A percentile compares a stretch with the other conserved stretches of the same genome.
Evolutionary conservation across 495 filamentous ascomycete species (phyloP).

Genomic region (Aspergillus leporis): DNA sequence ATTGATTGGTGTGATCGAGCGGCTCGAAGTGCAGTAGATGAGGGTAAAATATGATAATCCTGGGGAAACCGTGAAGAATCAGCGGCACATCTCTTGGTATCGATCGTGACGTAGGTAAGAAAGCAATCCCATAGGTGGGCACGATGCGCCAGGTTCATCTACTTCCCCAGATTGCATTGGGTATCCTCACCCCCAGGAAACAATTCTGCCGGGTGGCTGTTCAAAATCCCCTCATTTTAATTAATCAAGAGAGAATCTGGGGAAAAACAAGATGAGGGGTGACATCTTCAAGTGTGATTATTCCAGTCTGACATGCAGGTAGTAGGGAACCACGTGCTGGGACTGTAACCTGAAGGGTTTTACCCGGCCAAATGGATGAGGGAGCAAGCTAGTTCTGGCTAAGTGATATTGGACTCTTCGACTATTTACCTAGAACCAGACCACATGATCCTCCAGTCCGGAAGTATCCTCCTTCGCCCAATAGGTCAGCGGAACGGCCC

Average conservation of each 20-base stretch:
- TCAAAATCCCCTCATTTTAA: neutral
- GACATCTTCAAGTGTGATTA: neutral
- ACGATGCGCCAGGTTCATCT: no score
- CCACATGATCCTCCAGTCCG: neutral
- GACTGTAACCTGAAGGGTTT: neutral
- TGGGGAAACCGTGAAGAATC: no score
- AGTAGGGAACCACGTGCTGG: neutral
- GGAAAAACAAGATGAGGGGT: neutral
- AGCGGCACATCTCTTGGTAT: no score
- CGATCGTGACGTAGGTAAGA: no score
- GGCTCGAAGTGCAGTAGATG: neutral
- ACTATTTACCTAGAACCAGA: neutral
- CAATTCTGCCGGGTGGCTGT: neutral
- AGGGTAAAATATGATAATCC: no score
- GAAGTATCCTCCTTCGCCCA: neutral
- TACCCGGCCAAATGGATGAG: neutral
- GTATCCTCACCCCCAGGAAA: neutral
- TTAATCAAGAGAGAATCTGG: neutral
- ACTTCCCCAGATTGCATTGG: neutral
- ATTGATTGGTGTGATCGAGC: neutral
- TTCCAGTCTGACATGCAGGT: neutral
- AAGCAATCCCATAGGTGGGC: no score
- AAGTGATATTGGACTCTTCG: neutral
- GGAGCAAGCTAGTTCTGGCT: neutral
- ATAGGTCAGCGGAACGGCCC: neutral